Conservation (phyloP, 371 early-diverging fungal genomes). For the Thermomucor indicae-seudaticae region DNA sequence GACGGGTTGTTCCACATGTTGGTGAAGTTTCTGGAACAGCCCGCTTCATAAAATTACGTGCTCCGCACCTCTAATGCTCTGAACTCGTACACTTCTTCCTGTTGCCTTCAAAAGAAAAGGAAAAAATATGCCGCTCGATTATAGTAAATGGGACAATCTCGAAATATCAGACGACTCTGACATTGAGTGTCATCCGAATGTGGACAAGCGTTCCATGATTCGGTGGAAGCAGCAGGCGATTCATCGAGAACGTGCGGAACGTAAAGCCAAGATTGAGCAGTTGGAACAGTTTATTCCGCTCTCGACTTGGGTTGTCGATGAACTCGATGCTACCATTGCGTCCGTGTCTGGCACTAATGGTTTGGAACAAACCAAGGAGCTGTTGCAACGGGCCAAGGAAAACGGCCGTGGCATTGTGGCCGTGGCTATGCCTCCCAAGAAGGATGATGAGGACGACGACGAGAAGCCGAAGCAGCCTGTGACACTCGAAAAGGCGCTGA, state of each 20-base stretch:
- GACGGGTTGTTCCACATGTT: no score
- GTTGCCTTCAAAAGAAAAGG: no score
- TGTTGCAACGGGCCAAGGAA: background rate
- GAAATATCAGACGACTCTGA: constrained; percentile 97
- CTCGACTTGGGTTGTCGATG: constrained; percentile 18
- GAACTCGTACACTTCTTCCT: no score
- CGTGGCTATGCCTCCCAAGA: background rate
- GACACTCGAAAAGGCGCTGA: constrained; percentile 2
- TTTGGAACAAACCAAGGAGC: background rate
- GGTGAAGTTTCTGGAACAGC: no score
- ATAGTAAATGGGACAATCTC: constrained; percentile 96
- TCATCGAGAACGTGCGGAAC: constrained; percentile 83
- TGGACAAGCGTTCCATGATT: constrained; percentile 93
- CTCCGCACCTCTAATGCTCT: no score
- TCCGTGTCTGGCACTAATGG: background rate
- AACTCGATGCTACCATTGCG: background rate
- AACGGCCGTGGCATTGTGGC: constrained; percentile 2
- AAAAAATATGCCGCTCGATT: constrained; percentile 54
- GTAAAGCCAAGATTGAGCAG: constrained; percentile 67
- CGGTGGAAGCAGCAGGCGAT: constrained; percentile 90
- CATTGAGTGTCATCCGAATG: constrained; percentile 94
- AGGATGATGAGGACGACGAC: no score
- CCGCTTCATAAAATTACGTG: no score
- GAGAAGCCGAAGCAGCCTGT: constrained; percentile 10
- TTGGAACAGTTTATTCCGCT: constrained; percentile 50